These are phyloP conservation scores for Neurospora intermedia DNA, from an alignment of 495 filamentous ascomycete genomes.

Conservation along the genomic window DNA sequence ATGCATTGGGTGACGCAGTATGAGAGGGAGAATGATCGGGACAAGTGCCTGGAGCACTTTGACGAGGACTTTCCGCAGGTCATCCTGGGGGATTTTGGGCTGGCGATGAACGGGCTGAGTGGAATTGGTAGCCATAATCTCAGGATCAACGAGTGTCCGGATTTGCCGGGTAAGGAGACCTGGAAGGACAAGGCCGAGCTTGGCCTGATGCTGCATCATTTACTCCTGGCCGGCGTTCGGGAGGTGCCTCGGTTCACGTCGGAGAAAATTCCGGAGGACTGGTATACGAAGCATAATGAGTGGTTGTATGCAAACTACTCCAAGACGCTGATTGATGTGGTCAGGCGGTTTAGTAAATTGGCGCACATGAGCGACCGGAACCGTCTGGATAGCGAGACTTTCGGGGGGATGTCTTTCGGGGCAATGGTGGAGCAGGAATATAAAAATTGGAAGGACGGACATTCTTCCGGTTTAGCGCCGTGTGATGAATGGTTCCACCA, in stretches of 20 bases:
- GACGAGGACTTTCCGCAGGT: slow-evolving; percentile 3
- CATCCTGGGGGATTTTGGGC: not conserved
- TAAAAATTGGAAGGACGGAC: not conserved
- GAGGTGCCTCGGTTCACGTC: not conserved
- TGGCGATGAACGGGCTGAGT: not conserved
- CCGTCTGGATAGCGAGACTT: not conserved
- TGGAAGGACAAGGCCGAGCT: slow-evolving; percentile 5
- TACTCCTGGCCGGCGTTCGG: not conserved
- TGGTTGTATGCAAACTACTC: not conserved
- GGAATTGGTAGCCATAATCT: not conserved
- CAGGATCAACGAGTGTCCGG: not conserved
- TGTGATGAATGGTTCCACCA: slow-evolving; percentile 3
- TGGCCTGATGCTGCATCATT: not conserved
- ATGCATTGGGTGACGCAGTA: slow-evolving; percentile 9
- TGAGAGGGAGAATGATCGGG: slow-evolving; percentile 1
- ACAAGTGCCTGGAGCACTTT: not conserved
- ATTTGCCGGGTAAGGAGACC: slow-evolving; percentile 1
- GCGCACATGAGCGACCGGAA: not conserved
- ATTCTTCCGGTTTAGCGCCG: not conserved
- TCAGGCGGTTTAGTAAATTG: not conserved
- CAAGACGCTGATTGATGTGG: not conserved
- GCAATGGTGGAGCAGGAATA: not conserved
- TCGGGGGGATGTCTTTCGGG: not conserved
- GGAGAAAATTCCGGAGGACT: not conserved
- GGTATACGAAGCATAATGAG: not conserved